Evolutionary conservation across 495 filamentous ascomycete genomes (phyloP), one percentile per base, ranked within the genome.

Genomic region (Penicillium parvum): DNA sequence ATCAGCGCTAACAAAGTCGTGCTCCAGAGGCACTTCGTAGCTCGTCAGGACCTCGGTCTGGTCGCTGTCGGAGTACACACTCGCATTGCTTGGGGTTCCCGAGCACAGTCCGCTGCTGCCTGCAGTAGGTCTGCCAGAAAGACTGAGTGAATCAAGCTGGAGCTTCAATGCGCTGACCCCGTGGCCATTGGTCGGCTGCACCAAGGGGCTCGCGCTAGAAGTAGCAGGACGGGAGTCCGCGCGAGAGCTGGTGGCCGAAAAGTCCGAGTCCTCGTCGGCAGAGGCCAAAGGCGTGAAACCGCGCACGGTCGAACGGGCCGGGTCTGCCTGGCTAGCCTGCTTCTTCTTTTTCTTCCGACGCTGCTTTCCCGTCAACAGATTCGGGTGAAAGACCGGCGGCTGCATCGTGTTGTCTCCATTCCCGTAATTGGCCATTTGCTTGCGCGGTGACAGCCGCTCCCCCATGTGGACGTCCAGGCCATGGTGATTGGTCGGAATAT

Each of bases 201-300:
- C 60, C 35, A 74, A 52, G 4, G 85, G 83, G 57, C 83, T 83
- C 46, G 40, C 53, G 7, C 59, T 54, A 1, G 51, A 38, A 18
- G 57, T 52, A 22, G 55, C 56, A 5, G 65, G 55, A 5, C 48
- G 53, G 9, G 65, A 56, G 29, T 62, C 61, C n/a, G 61, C 60
- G n/a, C 70, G 69, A 9, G 78, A 75, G 45, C 65, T 75, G 6
- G 66, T 58, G 9, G 62, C 54, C 16, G 82, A 83, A 48, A 76
- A 77, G 59, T 92, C 89, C 10, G 85, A 89, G 45, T 92, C 89
- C 55, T 95, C 90, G 51, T 90, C 88, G 28, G 77, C 86, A 35
- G 88, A 92, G 14, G 77, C 78, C n/a, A 76, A 68, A n/a, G 88
- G 86, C n/a, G 85, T 90, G 53, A 94, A 91, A 5, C 89, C 89